These are phyloP conservation scores for Stemphylium lycopersici DNA, from an alignment of 2,329 filamentous ascomycete genomes.

Conservation along the genomic window DNA sequence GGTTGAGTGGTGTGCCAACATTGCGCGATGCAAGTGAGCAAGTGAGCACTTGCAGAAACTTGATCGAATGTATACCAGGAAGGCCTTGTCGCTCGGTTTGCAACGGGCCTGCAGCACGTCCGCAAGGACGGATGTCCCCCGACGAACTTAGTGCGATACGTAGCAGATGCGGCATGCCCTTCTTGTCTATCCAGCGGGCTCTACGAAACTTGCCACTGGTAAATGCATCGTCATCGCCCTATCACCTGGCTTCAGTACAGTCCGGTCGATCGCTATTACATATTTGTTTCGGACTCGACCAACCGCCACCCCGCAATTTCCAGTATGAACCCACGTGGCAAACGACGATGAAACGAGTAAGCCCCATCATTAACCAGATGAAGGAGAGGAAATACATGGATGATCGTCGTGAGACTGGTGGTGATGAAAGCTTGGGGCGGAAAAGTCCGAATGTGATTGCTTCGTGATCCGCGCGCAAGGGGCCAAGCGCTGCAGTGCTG, in stretches of 20 bases:
- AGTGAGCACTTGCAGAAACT: not conserved
- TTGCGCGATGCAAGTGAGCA: not conserved
- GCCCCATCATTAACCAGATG: not conserved
- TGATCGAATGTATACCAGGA: not conserved
- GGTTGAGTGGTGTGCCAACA: not conserved
- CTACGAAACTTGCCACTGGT: not conserved
- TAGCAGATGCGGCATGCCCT: not conserved
- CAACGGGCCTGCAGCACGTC: not conserved
- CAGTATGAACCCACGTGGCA: not conserved
- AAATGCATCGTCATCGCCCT: not conserved
- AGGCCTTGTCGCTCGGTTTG: not conserved
- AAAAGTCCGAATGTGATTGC: not conserved
- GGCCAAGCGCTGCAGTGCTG: not conserved
- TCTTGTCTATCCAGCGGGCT: not conserved
- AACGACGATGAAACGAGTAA: constrained; percentile 4
- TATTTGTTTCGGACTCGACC: constrained; percentile 2
- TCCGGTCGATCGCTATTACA: not conserved
- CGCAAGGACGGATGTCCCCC: not conserved
- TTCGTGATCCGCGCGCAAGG: constrained; percentile 3
- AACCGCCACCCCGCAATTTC: constrained; percentile 2
- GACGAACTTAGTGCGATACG: not conserved
- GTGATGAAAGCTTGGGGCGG: not conserved
- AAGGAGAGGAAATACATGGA: not conserved
- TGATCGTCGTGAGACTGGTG: not conserved
- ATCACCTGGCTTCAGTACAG: not conserved